These are phyloP conservation scores for Phlegmacium glaucopus DNA, from an alignment of 768 basidiomycete species.

Conservation along the genomic window DNA sequence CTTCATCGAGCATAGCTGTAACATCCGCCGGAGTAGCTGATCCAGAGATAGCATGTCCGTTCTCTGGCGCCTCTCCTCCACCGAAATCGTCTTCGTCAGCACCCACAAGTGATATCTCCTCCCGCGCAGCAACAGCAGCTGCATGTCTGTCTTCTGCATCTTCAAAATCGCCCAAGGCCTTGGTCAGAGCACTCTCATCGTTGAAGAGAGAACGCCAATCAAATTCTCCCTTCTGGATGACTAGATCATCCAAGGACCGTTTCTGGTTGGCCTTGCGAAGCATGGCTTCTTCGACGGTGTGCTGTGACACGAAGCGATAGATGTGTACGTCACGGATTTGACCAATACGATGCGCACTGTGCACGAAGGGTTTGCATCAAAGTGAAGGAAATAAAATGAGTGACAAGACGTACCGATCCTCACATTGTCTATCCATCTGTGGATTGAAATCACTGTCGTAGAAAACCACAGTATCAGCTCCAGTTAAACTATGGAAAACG, in stretches of 20 bases:
- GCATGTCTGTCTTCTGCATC: slow-evolving; percentile 86
- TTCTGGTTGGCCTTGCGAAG: slow-evolving; percentile 98
- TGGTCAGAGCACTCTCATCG: slow-evolving; percentile 62
- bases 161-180: slow-evolving; percentile 80
- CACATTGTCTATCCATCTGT: slow-evolving; percentile 97
- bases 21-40: slow-evolving; percentile 18
- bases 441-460: slow-evolving; percentile 98
- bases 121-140: slow-evolving; percentile 70
- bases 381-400: not conserved
- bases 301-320: slow-evolving; percentile 86
- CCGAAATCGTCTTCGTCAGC: slow-evolving; percentile 82
- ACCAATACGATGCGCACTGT: slow-evolving; percentile 94
- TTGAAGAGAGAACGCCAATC: slow-evolving; percentile 87
- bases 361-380: not conserved
- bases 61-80: slow-evolving; percentile 18
- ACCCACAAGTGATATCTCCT: slow-evolving; percentile 69
- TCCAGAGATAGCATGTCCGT: not conserved
- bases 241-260: slow-evolving; percentile 82
- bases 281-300: slow-evolving; percentile 96
- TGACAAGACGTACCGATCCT: slow-evolving; percentile 67
- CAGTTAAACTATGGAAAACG: slow-evolving; percentile 54
- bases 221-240: slow-evolving; percentile 93
- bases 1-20: slow-evolving; percentile 23
- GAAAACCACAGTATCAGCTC: slow-evolving; percentile 95
- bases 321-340: slow-evolving; percentile 96